Evolutionary conservation across 768 basidiomycete genomes (phyloP), one percentile per base, ranked within the genome.

Genomic region (Amanita pallidorosea): DNA sequence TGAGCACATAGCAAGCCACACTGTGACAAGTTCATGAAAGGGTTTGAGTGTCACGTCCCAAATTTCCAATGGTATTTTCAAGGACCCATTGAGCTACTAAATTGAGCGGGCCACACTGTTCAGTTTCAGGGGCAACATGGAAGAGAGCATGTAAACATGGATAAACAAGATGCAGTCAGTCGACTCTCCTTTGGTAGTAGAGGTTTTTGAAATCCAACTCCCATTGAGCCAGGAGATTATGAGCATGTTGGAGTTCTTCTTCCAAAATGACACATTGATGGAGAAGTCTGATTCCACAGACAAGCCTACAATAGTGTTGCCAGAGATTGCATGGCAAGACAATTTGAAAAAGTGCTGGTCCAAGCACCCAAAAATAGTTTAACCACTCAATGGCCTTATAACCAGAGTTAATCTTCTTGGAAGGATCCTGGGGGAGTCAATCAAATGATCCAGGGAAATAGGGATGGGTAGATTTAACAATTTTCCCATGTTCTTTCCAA

Each of bases 351-450:
- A 65, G 55, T 23, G 53, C 61, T 1, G 63, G 66, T 0, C 59
- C 59, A 11, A 66, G 54, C 7, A 62, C 57, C 52, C 51, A 64
- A 7, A 67, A 33, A 40, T 63, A 66, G 11, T 60, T 38, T 3
- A 57, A 35, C 46, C 47, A 65, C 52, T 67, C 66, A 38, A 53
- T 57, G 7, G 61, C 61, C 45, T 67, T 67, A 46, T 65, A 67
- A 1, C 63, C 63, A 25, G 58, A 61, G 29, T 57, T 60, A 5
- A 67, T 58, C 42, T 67, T 67, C 20, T 41, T 25, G 25, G 25
- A 25, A 25, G 25, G 25, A 25, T 25, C 25, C 1, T 6, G 5
- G 1, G 25, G 25, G 25, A 25, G 25, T 7, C 25, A 6, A 25
- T 25, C 25, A 25, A 25, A 25, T 6, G 5, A 25, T 25, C 25